A percentile compares a stretch with the other conserved stretches of the same genome.
phyloP scores from a whole-genome alignment of 352 stramenopile species.

The Phytophthora palmivora region DNA sequence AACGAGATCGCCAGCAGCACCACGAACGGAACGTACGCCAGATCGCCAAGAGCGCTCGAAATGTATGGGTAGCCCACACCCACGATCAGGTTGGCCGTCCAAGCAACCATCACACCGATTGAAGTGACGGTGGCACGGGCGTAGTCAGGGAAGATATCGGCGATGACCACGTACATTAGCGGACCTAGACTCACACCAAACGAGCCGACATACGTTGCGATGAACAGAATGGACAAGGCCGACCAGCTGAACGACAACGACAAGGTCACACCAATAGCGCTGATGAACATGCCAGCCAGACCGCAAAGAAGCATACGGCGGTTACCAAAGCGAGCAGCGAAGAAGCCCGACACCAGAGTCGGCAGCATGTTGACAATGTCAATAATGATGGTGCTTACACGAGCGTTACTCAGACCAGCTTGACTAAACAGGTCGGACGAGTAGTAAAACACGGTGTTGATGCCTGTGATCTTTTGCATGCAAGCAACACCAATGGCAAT shows the following conservation, averaged over 20 bases:
- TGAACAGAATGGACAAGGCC: conserved; percentile 49
- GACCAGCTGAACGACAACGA: conserved; percentile 37
- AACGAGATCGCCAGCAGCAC: conserved; percentile 36
- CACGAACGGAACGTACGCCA: conserved; percentile 47
- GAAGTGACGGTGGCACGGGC: conserved; percentile 47
- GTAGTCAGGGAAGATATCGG: conserved; percentile 50
- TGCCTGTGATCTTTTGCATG: conserved; percentile 58
- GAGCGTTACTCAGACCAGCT: conserved; percentile 42
- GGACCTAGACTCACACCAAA: conserved; percentile 43
- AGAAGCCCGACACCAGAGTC: conserved; percentile 39
- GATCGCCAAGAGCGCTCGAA: conserved; percentile 35
- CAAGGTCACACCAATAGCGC: conserved; percentile 43
- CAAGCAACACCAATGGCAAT: conserved; percentile 43
- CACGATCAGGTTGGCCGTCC: conserved; percentile 48
- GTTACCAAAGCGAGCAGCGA: conserved; percentile 43
- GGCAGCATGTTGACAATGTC: conserved; percentile 49
- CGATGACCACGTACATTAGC: conserved; percentile 54
- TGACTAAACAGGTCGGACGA: conserved; percentile 51
- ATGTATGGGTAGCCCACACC: conserved; percentile 63
- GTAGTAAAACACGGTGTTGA: conserved; percentile 69
- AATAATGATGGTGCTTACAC: conserved; percentile 44
- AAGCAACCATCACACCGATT: conserved; percentile 43
- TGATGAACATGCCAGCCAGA: conserved; percentile 46
- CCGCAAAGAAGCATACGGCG: conserved; percentile 43
- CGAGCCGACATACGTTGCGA: conserved; percentile 38